Conservation (phyloP, 345 rosid species). For the Eucalyptus caleyi region DNA sequence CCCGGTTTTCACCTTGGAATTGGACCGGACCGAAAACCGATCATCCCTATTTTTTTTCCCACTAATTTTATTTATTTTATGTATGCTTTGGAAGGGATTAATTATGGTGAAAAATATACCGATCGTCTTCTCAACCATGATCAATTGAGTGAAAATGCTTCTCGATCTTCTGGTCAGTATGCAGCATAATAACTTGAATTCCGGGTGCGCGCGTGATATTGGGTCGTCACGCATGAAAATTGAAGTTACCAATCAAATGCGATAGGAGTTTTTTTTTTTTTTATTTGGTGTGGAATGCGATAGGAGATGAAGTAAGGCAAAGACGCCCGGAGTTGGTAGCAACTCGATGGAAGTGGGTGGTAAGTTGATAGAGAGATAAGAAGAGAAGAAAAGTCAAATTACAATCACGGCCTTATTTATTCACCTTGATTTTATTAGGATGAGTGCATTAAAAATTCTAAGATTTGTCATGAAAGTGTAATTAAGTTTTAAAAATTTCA, state of each 20-base stretch:
- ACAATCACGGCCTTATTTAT: neutral
- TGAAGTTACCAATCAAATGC: neutral
- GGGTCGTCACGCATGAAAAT: neutral
- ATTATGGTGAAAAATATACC: neutral
- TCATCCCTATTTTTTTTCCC: neutral
- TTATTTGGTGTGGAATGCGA: neutral
- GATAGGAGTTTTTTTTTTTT: neutral
- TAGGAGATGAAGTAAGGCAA: neutral
- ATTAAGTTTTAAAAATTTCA: too few species aligned
- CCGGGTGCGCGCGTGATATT: neutral
- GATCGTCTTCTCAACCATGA: neutral
- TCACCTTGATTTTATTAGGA: neutral
- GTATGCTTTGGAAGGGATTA: neutral
- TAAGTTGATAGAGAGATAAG: neutral
- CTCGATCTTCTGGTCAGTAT: neutral
- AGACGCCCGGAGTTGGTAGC: neutral
- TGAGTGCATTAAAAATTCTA: too few species aligned
- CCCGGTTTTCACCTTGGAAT: too few species aligned
- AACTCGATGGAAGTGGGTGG: neutral
- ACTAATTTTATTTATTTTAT: neutral
- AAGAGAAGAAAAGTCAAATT: neutral
- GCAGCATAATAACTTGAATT: neutral
- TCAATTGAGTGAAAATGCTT: neutral
- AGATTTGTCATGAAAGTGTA: too few species aligned
- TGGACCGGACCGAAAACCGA: rapidly evolving